Evolutionary conservation across 1,284 basidiomycete genomes (phyloP).

Genomic region (Ustilago esculenta): DNA sequence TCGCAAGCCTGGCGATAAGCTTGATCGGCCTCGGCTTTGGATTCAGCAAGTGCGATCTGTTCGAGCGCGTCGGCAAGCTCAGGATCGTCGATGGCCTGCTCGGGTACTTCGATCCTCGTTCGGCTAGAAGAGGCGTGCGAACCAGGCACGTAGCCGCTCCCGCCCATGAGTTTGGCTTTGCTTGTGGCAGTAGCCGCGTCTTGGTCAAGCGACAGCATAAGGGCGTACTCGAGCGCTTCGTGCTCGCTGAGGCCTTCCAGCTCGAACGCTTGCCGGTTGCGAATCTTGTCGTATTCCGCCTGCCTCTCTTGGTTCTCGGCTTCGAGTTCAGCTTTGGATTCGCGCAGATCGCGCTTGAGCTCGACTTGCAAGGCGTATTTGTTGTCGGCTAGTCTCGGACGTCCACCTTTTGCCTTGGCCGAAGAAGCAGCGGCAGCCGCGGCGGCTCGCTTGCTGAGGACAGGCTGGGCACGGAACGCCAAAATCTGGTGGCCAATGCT

Average conservation of each 20-base stretch:
- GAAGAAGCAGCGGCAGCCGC: constrained; percentile 18
- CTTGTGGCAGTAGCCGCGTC: constrained; percentile 67
- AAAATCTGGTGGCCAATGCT: constrained; percentile 75
- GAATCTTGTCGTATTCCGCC: constrained; percentile 70
- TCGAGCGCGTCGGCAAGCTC: constrained; percentile 54
- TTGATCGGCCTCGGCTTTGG: constrained; percentile 28
- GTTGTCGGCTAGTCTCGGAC: constrained; percentile 23
- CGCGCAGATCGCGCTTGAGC: constrained; percentile 59
- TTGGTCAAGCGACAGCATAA: constrained; percentile 87
- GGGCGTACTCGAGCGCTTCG: constrained; percentile 81
- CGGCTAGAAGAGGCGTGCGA: constrained; percentile 21
- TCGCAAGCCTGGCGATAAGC: constrained; percentile 7
- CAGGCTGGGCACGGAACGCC: constrained; percentile 76
- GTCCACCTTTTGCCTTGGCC: constrained; percentile 18
- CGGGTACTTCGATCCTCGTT: constrained; percentile 20
- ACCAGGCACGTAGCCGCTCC: constrained; percentile 26
- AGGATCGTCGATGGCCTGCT: constrained; percentile 30
- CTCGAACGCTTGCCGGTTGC: constrained; percentile 66
- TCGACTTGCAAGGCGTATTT: constrained; percentile 51
- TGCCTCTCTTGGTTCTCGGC: constrained; percentile 76
- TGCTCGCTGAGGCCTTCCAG: constrained; percentile 78
- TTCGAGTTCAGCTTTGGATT: constrained; percentile 67
- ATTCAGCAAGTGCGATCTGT: constrained; percentile 53
- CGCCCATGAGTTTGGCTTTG: constrained; percentile 21
- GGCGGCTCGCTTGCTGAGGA: constrained; percentile 50